Percentiles rank a stretch among this genome's conserved stretches.
phyloP scores from a whole-genome alignment of 2,329 filamentous ascomycete genomes.

The Monosporascus ibericus region DNA sequence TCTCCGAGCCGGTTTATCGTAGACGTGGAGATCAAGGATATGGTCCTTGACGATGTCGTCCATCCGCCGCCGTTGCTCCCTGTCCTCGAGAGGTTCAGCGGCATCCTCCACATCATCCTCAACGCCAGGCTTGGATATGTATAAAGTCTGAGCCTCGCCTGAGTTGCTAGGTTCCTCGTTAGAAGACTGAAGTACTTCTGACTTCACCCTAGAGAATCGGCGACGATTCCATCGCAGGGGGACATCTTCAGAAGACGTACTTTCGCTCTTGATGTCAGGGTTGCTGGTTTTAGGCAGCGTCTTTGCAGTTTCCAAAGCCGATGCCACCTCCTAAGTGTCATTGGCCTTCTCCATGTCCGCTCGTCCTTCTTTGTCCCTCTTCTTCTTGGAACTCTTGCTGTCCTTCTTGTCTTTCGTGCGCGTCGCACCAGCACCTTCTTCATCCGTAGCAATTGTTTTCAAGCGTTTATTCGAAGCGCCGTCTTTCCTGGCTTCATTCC shows the following conservation, averaged over 20 bases:
- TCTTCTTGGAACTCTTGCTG: background rate
- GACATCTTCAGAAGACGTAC: too few species aligned
- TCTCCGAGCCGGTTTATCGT: conserved; percentile 1
- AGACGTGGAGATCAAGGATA: conserved; percentile 10
- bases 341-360: conserved; percentile 3
- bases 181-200: too few species aligned
- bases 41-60: conserved; percentile 8
- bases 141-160: too few species aligned
- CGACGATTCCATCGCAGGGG: too few species aligned
- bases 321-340: conserved; percentile 16
- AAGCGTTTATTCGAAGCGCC: background rate
- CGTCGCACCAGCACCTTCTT: background rate
- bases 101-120: background rate
- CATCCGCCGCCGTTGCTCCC: conserved; percentile 6
- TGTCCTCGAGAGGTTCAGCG: background rate
- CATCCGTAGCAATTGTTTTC: conserved; percentile 1
- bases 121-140: background rate
- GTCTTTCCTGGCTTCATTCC: background rate
- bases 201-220: too few species aligned
- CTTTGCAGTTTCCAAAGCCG: conserved; percentile 3
- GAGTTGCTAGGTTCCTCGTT: too few species aligned
- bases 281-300: background rate
- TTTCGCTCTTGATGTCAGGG: background rate
- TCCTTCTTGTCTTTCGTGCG: conserved; percentile 1
- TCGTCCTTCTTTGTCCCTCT: background rate